Base-by-base conservation (phyloP, 331 rosid species). In the Dryas integrifolia region DNA sequence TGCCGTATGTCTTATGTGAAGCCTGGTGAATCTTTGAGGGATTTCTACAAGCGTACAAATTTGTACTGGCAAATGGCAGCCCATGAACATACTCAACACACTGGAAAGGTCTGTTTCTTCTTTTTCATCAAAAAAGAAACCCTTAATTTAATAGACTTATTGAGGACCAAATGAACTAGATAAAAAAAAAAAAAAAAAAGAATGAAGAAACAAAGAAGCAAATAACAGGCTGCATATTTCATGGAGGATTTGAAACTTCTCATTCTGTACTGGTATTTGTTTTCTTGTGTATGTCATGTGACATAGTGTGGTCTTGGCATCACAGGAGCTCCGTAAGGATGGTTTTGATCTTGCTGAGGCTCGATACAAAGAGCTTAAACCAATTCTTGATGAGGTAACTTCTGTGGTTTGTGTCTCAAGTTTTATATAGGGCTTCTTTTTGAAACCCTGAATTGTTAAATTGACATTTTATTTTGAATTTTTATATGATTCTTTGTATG, bases 51-150 rank as follows among this genome's bases (percentile, higher is more conserved):
- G 63, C 97, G 96, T 82, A 95, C 98, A 68, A 89, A 89, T 85
- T 12, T 95, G 83, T 95, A 95, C 88, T 95, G 98, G 98, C 97
- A 95, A 87, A 95, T 95, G 98, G 98, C 98, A 15, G 97, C 98
- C 70, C 97, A 95, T 21, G 98, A 95, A 69, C 97, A 95, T 75
- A 95, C 97, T 49, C 98, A 95, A 80, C 98, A 95, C 84, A 91
- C 98, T 68, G 98, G 98, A 78, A 95, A 95, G 85, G 96, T 91
- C 48, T 41, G 82, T 53, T 80, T 40, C 58, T 79, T 70, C 68
- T 53, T 57, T 64, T 15, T 63, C 69, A 58, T 69, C 9, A 46
- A 47, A 3, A n/a, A 58, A 35, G 16, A 72, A 44, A 55, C 18
- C 48, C 47, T 3, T 30, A 26, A 9, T 8, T 18, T 15, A 45